Percentiles rank a stretch among this genome's conserved stretches.
Conservation (phyloP, 2,329 filamentous ascomycete genomes). For the Didymellaceae sp. region DNA sequence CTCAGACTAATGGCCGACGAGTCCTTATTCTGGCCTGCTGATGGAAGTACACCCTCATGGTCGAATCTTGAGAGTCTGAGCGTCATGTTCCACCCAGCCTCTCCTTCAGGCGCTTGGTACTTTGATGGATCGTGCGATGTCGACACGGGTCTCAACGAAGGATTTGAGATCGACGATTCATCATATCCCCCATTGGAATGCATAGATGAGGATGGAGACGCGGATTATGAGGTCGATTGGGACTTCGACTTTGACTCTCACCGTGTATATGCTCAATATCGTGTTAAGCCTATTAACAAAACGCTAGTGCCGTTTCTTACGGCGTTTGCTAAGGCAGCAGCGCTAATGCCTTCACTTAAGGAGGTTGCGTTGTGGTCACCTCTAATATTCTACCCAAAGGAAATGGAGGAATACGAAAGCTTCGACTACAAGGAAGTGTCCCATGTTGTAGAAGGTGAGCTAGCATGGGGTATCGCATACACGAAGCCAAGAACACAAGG, state of each 20-base stretch:
- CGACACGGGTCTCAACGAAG: conserved; percentile 5
- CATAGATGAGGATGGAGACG: conserved; percentile 1
- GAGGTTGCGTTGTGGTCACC: conserved; percentile 20
- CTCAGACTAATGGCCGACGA: conserved; percentile 22
- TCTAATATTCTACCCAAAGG: conserved; percentile 8
- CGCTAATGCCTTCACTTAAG: conserved; percentile 22
- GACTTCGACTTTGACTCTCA: conserved; percentile 2
- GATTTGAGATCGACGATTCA: conserved; percentile 8
- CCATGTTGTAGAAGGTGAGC: conserved; percentile 1
- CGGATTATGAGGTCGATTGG: neutral
- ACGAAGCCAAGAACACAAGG: conserved; percentile 3
- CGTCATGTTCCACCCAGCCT: conserved; percentile 21
- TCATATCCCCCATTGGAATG: conserved; percentile 22
- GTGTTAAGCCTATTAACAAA: conserved; percentile 20
- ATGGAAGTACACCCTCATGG: conserved; percentile 11
- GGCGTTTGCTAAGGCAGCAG: conserved; percentile 26
- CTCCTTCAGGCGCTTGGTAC: conserved; percentile 28
- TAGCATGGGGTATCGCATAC: conserved; percentile 17
- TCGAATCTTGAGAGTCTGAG: conserved; percentile 6
- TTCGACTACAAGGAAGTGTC: conserved; percentile 3
- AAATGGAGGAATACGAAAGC: conserved; percentile 1
- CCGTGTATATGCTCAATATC: conserved; percentile 9
- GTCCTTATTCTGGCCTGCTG: conserved; percentile 26
- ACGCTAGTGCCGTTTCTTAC: conserved; percentile 21
- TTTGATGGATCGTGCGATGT: conserved; percentile 25